Percentiles rank a stretch among this genome's conserved stretches.
phyloP scores from a whole-genome alignment of 2,329 filamentous ascomycete species.

The Stagonosporopsis tanaceti region DNA sequence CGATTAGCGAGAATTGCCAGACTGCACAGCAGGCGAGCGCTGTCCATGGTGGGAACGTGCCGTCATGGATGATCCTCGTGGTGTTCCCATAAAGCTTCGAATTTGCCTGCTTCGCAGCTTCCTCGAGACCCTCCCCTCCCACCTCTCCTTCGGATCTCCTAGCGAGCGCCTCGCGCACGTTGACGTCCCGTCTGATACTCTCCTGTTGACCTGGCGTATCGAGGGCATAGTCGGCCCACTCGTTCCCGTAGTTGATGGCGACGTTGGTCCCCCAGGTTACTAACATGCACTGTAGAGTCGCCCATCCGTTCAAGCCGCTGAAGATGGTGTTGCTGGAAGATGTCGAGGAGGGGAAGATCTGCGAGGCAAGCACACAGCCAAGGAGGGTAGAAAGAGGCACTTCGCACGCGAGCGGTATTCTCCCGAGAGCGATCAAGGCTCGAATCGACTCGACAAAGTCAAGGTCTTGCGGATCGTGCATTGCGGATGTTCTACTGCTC shows the following conservation, averaged over 20 bases:
- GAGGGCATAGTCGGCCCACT: slow-evolving; percentile 3
- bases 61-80: slow-evolving; percentile 8
- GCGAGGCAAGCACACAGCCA: slow-evolving; percentile 8
- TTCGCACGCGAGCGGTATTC: slow-evolving; percentile 5
- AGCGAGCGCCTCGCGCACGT: slow-evolving; percentile 3
- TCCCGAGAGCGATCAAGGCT: slow-evolving; percentile 5
- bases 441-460: slow-evolving; percentile 1
- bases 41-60: slow-evolving; percentile 6
- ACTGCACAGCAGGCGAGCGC: slow-evolving; percentile 4
- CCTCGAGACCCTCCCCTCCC: not conserved
- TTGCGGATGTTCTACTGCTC: not conserved
- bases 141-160: slow-evolving; percentile 4
- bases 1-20: not conserved
- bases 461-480: slow-evolving; percentile 9
- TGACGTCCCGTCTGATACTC: slow-evolving; percentile 6
- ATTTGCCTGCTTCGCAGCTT: slow-evolving; percentile 1
- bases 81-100: slow-evolving; percentile 5
- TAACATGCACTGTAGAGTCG: slow-evolving; percentile 11
- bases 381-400: slow-evolving; percentile 3
- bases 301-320: slow-evolving; percentile 13
- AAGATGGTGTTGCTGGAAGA: not conserved
- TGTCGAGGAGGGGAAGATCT: not conserved
- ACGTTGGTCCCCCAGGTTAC: slow-evolving; percentile 10
- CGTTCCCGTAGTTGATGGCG: slow-evolving; percentile 5
- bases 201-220: slow-evolving; percentile 4